phyloP scores from a whole-genome alignment of 257 asterid genomes.

The Nicotiana otophora region DNA sequence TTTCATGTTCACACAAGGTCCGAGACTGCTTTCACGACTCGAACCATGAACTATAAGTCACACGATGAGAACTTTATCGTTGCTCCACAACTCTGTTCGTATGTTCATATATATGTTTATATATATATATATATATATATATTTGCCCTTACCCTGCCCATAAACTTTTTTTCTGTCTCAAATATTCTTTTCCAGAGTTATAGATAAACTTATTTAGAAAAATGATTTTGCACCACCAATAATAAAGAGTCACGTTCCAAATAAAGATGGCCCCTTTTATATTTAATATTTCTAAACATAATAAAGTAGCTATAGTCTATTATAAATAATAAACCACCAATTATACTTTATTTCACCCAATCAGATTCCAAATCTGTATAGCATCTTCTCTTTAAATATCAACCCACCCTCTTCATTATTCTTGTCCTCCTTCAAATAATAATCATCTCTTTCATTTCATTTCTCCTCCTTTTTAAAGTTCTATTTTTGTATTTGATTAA shows the following conservation, averaged over 20 bases:
- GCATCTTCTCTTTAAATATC: constrained; percentile 10
- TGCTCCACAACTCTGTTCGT: too few species aligned
- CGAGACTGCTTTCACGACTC: too few species aligned
- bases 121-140: too few species aligned
- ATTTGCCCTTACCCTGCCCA: too few species aligned
- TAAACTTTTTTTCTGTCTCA: too few species aligned
- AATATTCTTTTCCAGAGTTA: too few species aligned
- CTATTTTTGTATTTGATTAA: too few species aligned
- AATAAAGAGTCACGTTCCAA: not conserved
- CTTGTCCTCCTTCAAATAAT: not conserved
- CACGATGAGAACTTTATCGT: too few species aligned
- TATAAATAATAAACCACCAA: not conserved
- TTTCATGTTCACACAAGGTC: too few species aligned
- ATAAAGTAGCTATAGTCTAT: not conserved
- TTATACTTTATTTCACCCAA: not conserved
- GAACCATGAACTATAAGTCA: too few species aligned
- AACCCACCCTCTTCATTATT: constrained; percentile 6
- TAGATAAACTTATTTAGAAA: not conserved
- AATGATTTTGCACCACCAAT: not conserved
- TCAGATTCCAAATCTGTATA: not conserved
- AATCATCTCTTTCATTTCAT: not conserved
- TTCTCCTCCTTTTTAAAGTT: not conserved
- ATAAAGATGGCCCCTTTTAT: not conserved
- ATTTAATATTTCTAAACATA: not conserved
- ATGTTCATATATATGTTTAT: too few species aligned